phyloP scores from a whole-genome alignment of 129 eudicot genomes.

The Flaveria trinervia region DNA sequence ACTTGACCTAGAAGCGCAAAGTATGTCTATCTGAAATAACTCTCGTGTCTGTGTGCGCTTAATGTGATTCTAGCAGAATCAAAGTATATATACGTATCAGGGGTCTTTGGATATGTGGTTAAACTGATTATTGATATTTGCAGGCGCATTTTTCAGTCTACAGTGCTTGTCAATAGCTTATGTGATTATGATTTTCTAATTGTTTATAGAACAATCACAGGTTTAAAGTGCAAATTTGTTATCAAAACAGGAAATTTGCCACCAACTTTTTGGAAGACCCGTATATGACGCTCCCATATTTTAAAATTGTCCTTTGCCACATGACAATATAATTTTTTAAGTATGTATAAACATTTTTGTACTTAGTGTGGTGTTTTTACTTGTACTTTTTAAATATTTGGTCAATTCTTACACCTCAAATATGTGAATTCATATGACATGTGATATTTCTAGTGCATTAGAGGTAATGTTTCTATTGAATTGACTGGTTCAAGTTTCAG shows the following conservation, averaged over 20 bases:
- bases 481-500: slow-evolving; percentile 20
- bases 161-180: background rate
- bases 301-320: too few relatives aligned
- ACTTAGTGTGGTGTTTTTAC: too few relatives aligned
- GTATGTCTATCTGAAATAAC: background rate
- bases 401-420: too few relatives aligned
- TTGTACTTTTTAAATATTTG: too few relatives aligned
- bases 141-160: too few relatives aligned
- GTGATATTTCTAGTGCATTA: background rate
- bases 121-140: background rate
- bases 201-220: background rate
- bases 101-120: background rate
- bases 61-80: too few relatives aligned
- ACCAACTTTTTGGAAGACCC: too few relatives aligned
- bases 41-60: background rate
- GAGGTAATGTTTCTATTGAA: background rate
- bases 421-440: too few relatives aligned
- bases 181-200: background rate
- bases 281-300: too few relatives aligned
- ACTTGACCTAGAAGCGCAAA: background rate
- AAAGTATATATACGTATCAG: too few relatives aligned
- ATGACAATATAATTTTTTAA: too few relatives aligned
- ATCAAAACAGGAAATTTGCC: background rate
- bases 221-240: background rate
- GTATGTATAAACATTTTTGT: too few relatives aligned